Percentiles rank a stretch among this genome's conserved stretches.
phyloP scores from a whole-genome alignment of 75 land plant species.

The Pinus albicaulis region DNA sequence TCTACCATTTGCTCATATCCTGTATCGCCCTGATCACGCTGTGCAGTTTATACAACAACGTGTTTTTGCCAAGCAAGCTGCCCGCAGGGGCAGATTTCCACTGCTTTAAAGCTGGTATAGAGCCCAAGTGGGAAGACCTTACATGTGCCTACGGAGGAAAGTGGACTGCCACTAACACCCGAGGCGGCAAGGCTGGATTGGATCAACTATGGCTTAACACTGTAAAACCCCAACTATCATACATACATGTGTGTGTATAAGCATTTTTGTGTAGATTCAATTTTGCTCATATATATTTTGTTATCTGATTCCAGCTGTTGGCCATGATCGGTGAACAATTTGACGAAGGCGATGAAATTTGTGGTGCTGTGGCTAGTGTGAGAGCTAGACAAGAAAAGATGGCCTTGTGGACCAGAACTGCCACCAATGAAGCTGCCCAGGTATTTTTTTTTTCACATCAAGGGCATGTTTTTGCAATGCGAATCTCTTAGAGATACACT shows the following conservation, averaged over 20 bases:
- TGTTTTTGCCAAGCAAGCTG: slow-evolving; percentile 80
- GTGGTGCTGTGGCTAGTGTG: slow-evolving; percentile 91
- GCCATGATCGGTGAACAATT: slow-evolving; percentile 98
- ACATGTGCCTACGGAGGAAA: slow-evolving; percentile 91
- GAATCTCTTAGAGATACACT: too few relatives aligned
- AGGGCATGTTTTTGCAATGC: too few relatives aligned
- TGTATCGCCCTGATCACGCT: too few relatives aligned
- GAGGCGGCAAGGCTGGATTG: slow-evolving; percentile 49
- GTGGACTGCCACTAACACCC: slow-evolving; percentile 61
- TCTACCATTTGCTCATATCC: too few relatives aligned
- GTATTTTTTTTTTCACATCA: slow-evolving; percentile 18
- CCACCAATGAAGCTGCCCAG: slow-evolving; percentile 90
- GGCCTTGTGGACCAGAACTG: slow-evolving; percentile 92
- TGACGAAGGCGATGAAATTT: slow-evolving; percentile 88
- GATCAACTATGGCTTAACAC: slow-evolving; percentile 91
- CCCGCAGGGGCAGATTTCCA: slow-evolving; percentile 78
- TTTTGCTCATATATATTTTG: not conserved
- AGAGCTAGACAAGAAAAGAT: slow-evolving; percentile 82
- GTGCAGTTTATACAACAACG: slow-evolving; percentile 78
- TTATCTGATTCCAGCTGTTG: slow-evolving; percentile 54
- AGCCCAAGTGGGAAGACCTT: slow-evolving; percentile 98
- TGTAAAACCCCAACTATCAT: slow-evolving; percentile 25
- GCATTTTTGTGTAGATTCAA: not conserved
- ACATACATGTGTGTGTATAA: too few relatives aligned
- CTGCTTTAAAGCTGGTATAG: slow-evolving; percentile 80